Conservation (phyloP, 208 protist species). For the Trypanosoma platydactyli region DNA sequence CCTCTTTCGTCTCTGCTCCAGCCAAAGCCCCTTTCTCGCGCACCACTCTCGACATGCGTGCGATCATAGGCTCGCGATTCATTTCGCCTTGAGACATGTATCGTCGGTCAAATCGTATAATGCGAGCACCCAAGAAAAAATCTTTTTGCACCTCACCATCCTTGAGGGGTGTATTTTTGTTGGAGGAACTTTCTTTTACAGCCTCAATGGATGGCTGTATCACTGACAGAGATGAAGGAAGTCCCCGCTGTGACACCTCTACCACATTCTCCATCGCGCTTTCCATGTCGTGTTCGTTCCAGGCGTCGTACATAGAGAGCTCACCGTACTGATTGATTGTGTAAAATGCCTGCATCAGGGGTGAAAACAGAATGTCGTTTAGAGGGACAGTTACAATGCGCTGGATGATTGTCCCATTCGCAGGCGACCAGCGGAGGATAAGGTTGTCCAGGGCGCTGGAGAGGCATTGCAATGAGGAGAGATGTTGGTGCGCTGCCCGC, state of each 20-base stretch:
- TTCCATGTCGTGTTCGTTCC: constrained; percentile 51
- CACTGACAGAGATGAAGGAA: constrained; percentile 30
- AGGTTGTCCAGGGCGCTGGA: constrained; percentile 44
- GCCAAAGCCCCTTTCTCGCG: constrained; percentile 16
- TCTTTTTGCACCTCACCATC: constrained; percentile 36
- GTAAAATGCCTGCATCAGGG: constrained; percentile 70
- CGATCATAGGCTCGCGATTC: constrained; percentile 3
- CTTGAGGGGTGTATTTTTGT: constrained; percentile 7
- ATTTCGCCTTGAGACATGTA: constrained; percentile 4
- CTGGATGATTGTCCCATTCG: constrained; percentile 61
- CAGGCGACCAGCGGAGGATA: constrained; percentile 69
- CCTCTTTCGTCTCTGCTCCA: constrained; percentile 22
- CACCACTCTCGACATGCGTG: constrained; percentile 11
- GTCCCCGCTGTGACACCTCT: constrained; percentile 39
- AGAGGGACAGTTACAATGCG: constrained; percentile 42
- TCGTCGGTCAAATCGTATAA: constrained; percentile 43
- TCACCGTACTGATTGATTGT: constrained; percentile 54
- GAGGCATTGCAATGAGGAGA: constrained; percentile 69
- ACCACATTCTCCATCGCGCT: constrained; percentile 19
- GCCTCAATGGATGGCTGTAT: constrained; percentile 19
- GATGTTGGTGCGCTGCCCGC: constrained; percentile 37
- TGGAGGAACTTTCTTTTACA: constrained; percentile 19
- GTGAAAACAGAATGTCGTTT: constrained; percentile 58
- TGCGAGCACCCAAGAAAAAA: constrained; percentile 44
- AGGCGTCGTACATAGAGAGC: constrained; percentile 70